Conservation (phyloP, 805 yeast species). For the Candida wancherniae region DNA sequence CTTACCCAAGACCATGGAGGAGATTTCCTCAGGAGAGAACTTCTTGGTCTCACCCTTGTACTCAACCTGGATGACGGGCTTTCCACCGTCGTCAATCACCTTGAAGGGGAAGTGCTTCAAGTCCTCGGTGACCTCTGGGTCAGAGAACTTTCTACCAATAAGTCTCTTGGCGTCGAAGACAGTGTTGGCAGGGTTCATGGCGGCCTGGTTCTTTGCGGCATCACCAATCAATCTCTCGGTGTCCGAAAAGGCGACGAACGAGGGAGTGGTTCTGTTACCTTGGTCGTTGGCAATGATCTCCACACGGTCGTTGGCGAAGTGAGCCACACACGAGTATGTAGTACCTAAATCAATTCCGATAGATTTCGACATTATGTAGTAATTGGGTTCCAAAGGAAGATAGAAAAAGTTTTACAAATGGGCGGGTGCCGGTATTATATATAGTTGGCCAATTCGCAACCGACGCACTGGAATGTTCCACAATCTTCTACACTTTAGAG, state of each 20-base stretch:
- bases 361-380: conserved; percentile 24
- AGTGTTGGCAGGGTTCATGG: conserved; percentile 31
- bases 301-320: conserved; percentile 30
- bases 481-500: conserved; percentile 9
- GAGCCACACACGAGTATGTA: conserved; percentile 32
- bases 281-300: conserved; percentile 31
- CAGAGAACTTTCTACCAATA: conserved; percentile 27
- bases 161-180: conserved; percentile 32
- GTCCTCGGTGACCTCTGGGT: conserved; percentile 27
- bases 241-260: conserved; percentile 32
- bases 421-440: conserved; percentile 2
- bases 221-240: conserved; percentile 31
- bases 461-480: conserved; percentile 16
- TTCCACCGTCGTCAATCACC: conserved; percentile 26
- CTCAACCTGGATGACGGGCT: conserved; percentile 28
- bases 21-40: conserved; percentile 29
- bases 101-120: conserved; percentile 31
- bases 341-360: conserved; percentile 33
- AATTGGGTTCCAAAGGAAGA: no score
- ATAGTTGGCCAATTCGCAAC: conserved; percentile 1
- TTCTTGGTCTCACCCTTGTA: conserved; percentile 32
- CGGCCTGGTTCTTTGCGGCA: conserved; percentile 33
- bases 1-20: conserved; percentile 30
- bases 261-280: conserved; percentile 32
- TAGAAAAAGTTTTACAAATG: conserved; percentile 1